Evolutionary conservation across 106 monocot genomes (phyloP), one percentile per base, ranked within the genome.

Genomic region (Gastrodia elata): DNA sequence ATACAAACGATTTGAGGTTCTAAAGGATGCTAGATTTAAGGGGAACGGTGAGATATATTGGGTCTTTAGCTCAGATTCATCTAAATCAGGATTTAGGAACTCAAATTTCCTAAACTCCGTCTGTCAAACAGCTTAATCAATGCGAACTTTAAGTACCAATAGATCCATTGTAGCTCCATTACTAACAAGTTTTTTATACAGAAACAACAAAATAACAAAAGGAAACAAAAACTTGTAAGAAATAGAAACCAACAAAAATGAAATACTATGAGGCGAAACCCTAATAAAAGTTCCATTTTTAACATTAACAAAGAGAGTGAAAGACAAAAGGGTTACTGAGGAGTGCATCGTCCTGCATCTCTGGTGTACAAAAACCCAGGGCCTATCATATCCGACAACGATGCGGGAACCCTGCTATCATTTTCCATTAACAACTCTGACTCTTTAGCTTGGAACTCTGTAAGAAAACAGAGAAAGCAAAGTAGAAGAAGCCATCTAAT

Each of bases 331-430:
- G 27, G 68, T 79, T 73, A 93, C 93, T 90, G 90, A 39, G 94
- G 83, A 36, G 94, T 85, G 84, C 94, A 94, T 74, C 80, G 78
- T 71, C 90, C 94, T 8, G 52, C 5, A 55, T 74, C 68, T 73
- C 94, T 83, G 49, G 81, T 78, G 83, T 88, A 94, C 14, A 90
- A 74, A 77, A 83, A 87, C 13, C 90, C 94, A 28, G 84, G 85
- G 71, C 52, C 30, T 65, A 70, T 75, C 80, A 64, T 80, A 15
- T 79, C 76, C 16, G 59, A 11, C 28, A 59, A 59, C 27, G 59
- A 28, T 27, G 0, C 2, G 28, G 28, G 28, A 25, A 69, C 59
- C 3, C 40, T 68, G 8, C 40, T 33, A 35, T 65, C 68, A 42
- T 64, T 44, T 49, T 59, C 44, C 35, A n/a, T 44, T 48, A 22